Evolutionary conservation across 805 yeast genomes (phyloP).

Genomic region (Candida anglica): DNA sequence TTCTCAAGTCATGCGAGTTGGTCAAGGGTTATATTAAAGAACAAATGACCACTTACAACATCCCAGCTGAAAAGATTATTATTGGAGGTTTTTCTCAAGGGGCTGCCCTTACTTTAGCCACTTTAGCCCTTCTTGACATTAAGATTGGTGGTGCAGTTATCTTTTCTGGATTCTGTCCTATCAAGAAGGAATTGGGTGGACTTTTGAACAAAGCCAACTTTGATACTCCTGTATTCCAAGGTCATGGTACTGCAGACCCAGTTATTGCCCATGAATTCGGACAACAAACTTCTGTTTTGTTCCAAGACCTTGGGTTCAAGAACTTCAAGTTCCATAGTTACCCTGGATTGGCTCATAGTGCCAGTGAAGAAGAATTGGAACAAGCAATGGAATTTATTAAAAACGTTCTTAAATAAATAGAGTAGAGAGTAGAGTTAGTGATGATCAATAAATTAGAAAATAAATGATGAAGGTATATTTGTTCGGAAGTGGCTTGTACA

Average conservation of each 20-base stretch:
- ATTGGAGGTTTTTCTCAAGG: constrained; percentile 97
- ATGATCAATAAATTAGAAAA: neutral
- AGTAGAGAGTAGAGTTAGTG: neutral
- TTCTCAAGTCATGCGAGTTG: constrained; percentile 43
- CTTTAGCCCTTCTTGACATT: constrained; percentile 47
- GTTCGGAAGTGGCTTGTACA: neutral
- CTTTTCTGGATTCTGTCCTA: constrained; percentile 70
- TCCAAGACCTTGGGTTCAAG: constrained; percentile 43
- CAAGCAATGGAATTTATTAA: constrained; percentile 42
- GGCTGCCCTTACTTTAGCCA: constrained; percentile 70
- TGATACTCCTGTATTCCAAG: constrained; percentile 77
- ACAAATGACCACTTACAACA: constrained; percentile 46
- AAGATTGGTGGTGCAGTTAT: constrained; percentile 77
- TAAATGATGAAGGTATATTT: neutral
- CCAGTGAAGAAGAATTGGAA: constrained; percentile 60
- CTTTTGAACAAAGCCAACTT: constrained; percentile 37
- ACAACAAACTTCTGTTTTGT: constrained; percentile 38
- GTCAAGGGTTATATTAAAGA: constrained; percentile 47
- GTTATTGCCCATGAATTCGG: constrained; percentile 47
- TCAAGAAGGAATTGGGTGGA: constrained; percentile 14
- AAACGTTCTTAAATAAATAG: constrained; percentile 8
- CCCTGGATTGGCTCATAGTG: constrained; percentile 63
- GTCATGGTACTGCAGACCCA: constrained; percentile 82
- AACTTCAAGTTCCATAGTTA: constrained; percentile 48
- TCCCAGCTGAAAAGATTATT: constrained; percentile 65